Conservation (phyloP, 768 basidiomycete genomes). For the Nidularia pulvinata region DNA sequence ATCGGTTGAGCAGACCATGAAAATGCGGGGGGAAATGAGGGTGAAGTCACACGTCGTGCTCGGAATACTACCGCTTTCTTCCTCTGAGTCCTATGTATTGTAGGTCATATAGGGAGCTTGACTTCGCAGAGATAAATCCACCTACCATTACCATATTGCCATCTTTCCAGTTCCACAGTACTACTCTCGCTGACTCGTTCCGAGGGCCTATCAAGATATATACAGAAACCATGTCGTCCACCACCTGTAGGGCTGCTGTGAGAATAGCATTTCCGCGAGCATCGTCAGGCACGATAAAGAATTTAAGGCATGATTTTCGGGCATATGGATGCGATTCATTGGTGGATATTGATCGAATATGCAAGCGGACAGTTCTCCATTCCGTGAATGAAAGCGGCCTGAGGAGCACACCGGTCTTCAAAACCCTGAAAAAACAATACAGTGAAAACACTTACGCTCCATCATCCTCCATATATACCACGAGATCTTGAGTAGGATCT, state of each 20-base stretch:
- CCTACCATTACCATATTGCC: constrained; percentile 38
- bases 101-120: not conserved
- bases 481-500: constrained; percentile 62
- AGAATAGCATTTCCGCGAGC: not conserved
- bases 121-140: not conserved
- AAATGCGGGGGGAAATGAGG: not conserved
- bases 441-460: not conserved
- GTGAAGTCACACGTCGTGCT: not conserved
- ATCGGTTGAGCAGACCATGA: not conserved
- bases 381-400: not conserved
- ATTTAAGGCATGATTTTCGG: not conserved
- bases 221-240: not conserved
- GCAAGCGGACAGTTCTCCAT: not conserved
- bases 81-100: not conserved
- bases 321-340: not conserved
- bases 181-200: constrained; percentile 17
- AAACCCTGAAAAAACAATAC: not conserved
- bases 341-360: not conserved
- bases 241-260: not conserved
- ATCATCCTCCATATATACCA: constrained; percentile 34
- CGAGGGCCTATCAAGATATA: constrained; percentile 13
- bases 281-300: not conserved
- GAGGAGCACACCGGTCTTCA: not conserved
- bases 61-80: not conserved
- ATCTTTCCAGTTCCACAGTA: constrained; percentile 52